These are phyloP conservation scores for Pyrus communis DNA, from an alignment of 306 rosid species.

Conservation along the genomic window DNA sequence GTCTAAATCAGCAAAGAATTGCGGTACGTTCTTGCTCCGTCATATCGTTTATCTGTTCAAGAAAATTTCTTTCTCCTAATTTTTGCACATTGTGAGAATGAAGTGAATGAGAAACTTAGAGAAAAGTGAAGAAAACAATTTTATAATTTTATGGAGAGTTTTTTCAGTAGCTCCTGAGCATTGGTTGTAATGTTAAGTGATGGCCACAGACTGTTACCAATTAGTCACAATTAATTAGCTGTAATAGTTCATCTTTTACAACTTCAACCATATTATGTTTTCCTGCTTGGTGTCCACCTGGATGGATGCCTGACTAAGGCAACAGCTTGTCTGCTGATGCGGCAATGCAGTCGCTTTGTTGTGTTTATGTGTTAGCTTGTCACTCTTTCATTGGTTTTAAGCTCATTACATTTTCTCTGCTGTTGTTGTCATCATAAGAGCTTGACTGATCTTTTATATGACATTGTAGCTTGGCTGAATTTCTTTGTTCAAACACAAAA, in stretches of 20 bases:
- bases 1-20: conserved; percentile 93
- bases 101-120: neutral
- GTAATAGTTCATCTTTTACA: neutral
- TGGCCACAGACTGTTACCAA: neutral
- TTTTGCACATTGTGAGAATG: neutral
- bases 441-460: neutral
- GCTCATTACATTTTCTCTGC: neutral
- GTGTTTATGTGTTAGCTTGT: neutral
- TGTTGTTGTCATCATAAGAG: neutral
- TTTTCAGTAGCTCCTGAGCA: neutral
- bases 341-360: neutral
- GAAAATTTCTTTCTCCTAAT: neutral
- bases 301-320: neutral
- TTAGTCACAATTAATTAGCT: neutral
- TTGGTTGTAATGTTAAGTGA: neutral
- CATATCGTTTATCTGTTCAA: conserved; percentile 8
- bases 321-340: neutral
- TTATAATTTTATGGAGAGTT: neutral
- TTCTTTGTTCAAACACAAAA: neutral
- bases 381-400: neutral
- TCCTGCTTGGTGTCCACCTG: neutral
- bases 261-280: neutral
- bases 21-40: conserved; percentile 49
- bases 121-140: neutral
- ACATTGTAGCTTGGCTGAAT: neutral